Conservation (phyloP, 2,329 filamentous ascomycete genomes). For the Neobulgaria alba region DNA sequence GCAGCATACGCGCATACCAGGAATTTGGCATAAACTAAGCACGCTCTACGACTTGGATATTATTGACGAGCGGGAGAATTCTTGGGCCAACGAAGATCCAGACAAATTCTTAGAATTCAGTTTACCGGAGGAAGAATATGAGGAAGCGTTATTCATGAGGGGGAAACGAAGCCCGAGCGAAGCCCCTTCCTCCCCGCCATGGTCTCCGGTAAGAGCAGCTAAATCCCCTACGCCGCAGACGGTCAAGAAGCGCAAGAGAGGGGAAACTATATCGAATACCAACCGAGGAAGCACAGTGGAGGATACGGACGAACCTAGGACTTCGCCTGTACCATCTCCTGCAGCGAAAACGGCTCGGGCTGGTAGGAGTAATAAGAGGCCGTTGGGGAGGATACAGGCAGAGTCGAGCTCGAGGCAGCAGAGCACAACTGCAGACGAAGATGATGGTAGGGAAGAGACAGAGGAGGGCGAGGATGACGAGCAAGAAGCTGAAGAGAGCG, state of each 20-base stretch:
- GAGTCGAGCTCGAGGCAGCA: constrained; percentile 29
- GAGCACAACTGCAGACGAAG: constrained; percentile 27
- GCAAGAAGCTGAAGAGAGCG: constrained; percentile 29
- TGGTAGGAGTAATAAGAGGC: constrained; percentile 32
- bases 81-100: constrained; percentile 36
- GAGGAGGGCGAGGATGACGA: constrained; percentile 32
- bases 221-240: constrained; percentile 7
- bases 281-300: constrained; percentile 41
- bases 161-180: constrained; percentile 22
- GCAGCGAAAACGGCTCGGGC: constrained; percentile 33
- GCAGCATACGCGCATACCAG: constrained; percentile 77
- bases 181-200: constrained; percentile 1
- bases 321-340: constrained; percentile 33
- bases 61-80: constrained; percentile 76
- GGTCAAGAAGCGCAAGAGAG: constrained; percentile 24
- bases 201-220: constrained; percentile 15
- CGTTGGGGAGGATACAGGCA: constrained; percentile 34
- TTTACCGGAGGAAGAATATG: constrained; percentile 41
- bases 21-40: constrained; percentile 83
- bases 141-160: constrained; percentile 23
- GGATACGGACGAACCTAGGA: constrained; percentile 40
- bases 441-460: constrained; percentile 29
- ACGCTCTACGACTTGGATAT: constrained; percentile 78
- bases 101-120: constrained; percentile 53
- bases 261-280: constrained; percentile 26